phyloP scores from a whole-genome alignment of 2,329 filamentous ascomycete species.

The Neonectria ditissima region DNA sequence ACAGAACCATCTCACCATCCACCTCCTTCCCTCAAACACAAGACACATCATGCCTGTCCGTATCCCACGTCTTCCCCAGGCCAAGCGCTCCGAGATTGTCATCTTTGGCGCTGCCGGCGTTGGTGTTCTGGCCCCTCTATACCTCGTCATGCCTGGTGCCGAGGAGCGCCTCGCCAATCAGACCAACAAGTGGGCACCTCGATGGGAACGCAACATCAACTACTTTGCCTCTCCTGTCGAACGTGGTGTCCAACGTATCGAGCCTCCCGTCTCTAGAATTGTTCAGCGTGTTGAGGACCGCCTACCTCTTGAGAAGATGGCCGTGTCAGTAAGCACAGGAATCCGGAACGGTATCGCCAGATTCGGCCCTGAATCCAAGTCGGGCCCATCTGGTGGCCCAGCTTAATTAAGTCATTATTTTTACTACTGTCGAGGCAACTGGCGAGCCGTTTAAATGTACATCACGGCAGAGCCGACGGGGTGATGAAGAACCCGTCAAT shows the following conservation, averaged over 20 bases:
- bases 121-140: slow-evolving; percentile 66
- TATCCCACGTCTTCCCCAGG: slow-evolving; percentile 61
- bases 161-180: slow-evolving; percentile 66
- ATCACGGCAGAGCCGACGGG: not conserved
- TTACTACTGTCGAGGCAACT: not conserved
- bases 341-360: slow-evolving; percentile 61
- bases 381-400: slow-evolving; percentile 9
- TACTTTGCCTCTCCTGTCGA: slow-evolving; percentile 63
- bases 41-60: slow-evolving; percentile 60
- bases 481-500: not conserved
- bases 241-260: slow-evolving; percentile 60
- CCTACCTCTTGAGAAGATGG: slow-evolving; percentile 63
- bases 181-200: slow-evolving; percentile 69
- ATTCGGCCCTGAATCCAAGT: slow-evolving; percentile 47
- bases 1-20: slow-evolving; percentile 4
- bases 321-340: slow-evolving; percentile 59
- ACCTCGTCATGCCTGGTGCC: slow-evolving; percentile 67
- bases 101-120: slow-evolving; percentile 67
- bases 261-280: slow-evolving; percentile 60
- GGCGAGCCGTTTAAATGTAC: not conserved
- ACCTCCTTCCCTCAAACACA: not conserved
- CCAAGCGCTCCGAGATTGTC: slow-evolving; percentile 61
- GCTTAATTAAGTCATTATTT: not conserved
- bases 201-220: slow-evolving; percentile 69
- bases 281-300: slow-evolving; percentile 60